Evolutionary conservation across 2,329 filamentous ascomycete genomes (phyloP).

Genomic region (Alternaria solani): DNA sequence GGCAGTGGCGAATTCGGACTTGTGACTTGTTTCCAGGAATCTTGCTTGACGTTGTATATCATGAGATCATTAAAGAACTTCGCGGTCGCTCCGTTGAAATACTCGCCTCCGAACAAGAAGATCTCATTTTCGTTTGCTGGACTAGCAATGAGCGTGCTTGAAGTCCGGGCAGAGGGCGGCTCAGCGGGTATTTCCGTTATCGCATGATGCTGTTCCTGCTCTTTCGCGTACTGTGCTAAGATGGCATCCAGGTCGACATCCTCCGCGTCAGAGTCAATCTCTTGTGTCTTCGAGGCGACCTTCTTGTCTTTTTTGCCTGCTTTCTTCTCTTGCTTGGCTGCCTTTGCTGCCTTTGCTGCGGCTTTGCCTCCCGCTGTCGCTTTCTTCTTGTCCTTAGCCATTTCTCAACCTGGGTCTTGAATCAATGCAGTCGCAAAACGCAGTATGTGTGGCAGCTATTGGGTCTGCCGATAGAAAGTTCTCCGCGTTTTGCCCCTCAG

Average conservation of each 20-base stretch:
- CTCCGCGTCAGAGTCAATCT: conserved; percentile 87
- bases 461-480: not conserved
- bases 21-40: conserved; percentile 90
- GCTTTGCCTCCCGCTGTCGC: conserved; percentile 54
- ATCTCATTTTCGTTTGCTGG: conserved; percentile 88
- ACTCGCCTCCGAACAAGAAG: conserved; percentile 93
- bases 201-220: conserved; percentile 92
- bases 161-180: conserved; percentile 80
- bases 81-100: conserved; percentile 89
- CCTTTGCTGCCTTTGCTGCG: conserved; percentile 62
- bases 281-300: conserved; percentile 72
- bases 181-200: conserved; percentile 80
- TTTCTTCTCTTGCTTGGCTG: conserved; percentile 86
- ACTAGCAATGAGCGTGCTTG: conserved; percentile 82
- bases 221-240: conserved; percentile 88
- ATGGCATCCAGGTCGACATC: conserved; percentile 94
- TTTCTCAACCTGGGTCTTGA: conserved; percentile 12
- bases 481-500: conserved; percentile 27
- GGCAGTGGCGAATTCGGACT: conserved; percentile 91
- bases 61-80: conserved; percentile 73
- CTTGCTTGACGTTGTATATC: conserved; percentile 77
- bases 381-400: conserved; percentile 65
- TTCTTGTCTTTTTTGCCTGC: conserved; percentile 79
- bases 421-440: not conserved
- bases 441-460: not conserved